A percentile compares a stretch with the other conserved stretches of the same genome.
These are phyloP conservation scores for Pseudogymnoascus sp. DNA, from an alignment of 2,329 filamentous ascomycete genomes.

Conservation along the genomic window DNA sequence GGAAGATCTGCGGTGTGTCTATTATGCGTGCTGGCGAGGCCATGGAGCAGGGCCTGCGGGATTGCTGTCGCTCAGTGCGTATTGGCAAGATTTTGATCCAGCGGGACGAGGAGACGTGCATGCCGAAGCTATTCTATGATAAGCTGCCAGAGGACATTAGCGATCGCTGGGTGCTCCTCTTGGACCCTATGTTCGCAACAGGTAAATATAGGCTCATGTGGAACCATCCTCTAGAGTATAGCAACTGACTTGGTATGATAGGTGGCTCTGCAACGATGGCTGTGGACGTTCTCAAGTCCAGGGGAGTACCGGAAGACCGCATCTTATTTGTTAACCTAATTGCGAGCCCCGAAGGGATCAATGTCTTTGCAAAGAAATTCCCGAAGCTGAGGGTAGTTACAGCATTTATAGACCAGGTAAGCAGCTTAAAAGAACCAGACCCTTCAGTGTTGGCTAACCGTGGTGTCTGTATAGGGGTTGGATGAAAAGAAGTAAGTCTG, in stretches of 20 bases:
- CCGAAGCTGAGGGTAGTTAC: slow-evolving; percentile 88
- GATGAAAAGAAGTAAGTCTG: slow-evolving; percentile 86
- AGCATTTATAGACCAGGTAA: slow-evolving; percentile 79
- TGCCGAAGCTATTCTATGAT: slow-evolving; percentile 93
- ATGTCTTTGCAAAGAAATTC: slow-evolving; percentile 81
- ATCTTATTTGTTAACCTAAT: slow-evolving; percentile 97
- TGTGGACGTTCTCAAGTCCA: slow-evolving; percentile 81
- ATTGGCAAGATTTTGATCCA: slow-evolving; percentile 99
- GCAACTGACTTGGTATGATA: slow-evolving; percentile 30
- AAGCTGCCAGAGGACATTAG: slow-evolving; percentile 93
- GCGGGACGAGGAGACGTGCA: slow-evolving; percentile 86
- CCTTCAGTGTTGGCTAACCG: not conserved
- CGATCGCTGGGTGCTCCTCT: slow-evolving; percentile 81
- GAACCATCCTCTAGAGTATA: not conserved
- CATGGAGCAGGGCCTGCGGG: slow-evolving; percentile 93
- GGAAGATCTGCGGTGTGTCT: slow-evolving; percentile 95
- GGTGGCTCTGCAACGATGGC: slow-evolving; percentile 96
- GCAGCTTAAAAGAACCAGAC: not conserved
- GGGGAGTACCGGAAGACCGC: slow-evolving; percentile 87
- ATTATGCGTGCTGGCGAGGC: slow-evolving; percentile 98
- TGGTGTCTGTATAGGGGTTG: slow-evolving; percentile 51
- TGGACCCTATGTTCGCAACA: slow-evolving; percentile 99
- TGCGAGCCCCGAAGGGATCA: slow-evolving; percentile 88
- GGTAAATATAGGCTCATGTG: slow-evolving; percentile 43
- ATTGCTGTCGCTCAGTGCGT: slow-evolving; percentile 94